Evolutionary conservation across 2,329 filamentous ascomycete genomes (phyloP).

Genomic region (Endocalyx cinctus): DNA sequence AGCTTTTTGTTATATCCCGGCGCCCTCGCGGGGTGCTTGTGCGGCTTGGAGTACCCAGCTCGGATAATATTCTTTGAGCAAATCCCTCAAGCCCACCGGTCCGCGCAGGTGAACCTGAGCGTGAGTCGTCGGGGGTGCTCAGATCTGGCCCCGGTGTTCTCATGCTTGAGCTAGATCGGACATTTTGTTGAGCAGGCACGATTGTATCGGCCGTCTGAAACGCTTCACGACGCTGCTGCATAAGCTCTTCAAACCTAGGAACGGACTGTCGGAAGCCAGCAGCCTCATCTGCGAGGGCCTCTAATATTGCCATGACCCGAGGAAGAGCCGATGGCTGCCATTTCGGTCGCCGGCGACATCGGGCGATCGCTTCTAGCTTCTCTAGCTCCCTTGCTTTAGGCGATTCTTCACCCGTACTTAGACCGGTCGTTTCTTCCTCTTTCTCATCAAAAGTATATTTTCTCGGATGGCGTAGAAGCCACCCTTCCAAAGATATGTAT

Average conservation of each 20-base stretch:
- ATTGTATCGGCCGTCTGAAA: constrained; percentile 57
- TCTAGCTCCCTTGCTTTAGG: constrained; percentile 31
- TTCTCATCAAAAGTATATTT: constrained; percentile 56
- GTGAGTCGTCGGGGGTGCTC: constrained; percentile 39
- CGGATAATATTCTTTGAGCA: constrained; percentile 58
- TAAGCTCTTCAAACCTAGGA: constrained; percentile 67
- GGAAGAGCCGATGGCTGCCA: constrained; percentile 48
- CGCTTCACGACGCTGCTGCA: constrained; percentile 60
- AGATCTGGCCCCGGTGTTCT: constrained; percentile 32
- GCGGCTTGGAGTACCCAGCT: constrained; percentile 51
- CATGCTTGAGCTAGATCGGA: constrained; percentile 19
- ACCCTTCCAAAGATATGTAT: constrained; percentile 81
- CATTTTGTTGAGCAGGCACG: constrained; percentile 30
- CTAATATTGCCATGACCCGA: constrained; percentile 53
- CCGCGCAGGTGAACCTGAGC: constrained; percentile 47
- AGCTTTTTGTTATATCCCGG: constrained; percentile 36
- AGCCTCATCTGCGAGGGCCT: constrained; percentile 58
- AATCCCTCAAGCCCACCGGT: constrained; percentile 56
- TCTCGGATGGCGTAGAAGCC: constrained; percentile 73
- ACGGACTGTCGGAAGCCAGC: constrained; percentile 58
- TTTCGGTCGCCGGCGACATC: constrained; percentile 48
- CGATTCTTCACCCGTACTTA: constrained; percentile 33
- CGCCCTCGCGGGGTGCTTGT: constrained; percentile 46
- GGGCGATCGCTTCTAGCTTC: constrained; percentile 42
- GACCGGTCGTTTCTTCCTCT: too few species aligned